Conservation (phyloP, 2,329 filamentous ascomycete genomes). For the Colletotrichum lupini region DNA sequence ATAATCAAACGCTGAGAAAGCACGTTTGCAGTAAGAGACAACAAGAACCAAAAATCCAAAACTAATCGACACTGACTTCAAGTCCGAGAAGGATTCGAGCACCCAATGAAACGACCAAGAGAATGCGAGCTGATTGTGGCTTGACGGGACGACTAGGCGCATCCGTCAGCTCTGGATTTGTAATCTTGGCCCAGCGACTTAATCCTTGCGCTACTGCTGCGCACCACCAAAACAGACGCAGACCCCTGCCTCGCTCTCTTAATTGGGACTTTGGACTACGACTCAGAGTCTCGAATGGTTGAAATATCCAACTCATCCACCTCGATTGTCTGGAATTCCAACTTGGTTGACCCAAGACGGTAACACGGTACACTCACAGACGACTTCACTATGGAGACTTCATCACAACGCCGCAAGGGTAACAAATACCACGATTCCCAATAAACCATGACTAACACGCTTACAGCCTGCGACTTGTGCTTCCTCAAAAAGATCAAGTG, state of each 20-base stretch:
- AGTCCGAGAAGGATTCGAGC: background rate
- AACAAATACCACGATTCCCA: conserved; percentile 32
- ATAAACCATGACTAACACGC: conserved; percentile 15
- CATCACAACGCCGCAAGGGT: conserved; percentile 41
- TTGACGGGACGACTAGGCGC: background rate
- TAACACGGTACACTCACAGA: background rate
- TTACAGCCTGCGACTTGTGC: conserved; percentile 54
- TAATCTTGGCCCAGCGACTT: background rate
- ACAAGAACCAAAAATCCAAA: too few relatives aligned
- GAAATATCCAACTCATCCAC: background rate
- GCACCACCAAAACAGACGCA: background rate
- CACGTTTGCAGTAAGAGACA: background rate
- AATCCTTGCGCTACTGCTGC: background rate
- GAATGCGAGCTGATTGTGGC: background rate
- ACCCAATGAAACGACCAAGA: background rate
- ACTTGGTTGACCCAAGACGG: background rate
- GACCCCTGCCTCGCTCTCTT: background rate
- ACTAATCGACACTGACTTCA: background rate
- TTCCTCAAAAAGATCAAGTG: conserved; percentile 60
- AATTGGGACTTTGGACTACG: too few relatives aligned
- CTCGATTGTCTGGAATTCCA: background rate
- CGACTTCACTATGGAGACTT: conserved; percentile 40
- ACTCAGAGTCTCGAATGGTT: background rate
- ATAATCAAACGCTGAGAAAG: background rate
- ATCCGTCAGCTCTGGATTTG: background rate